These are phyloP conservation scores for Persicaria tinctoria DNA, from an alignment of 148 eudicot species.

Conservation along the genomic window DNA sequence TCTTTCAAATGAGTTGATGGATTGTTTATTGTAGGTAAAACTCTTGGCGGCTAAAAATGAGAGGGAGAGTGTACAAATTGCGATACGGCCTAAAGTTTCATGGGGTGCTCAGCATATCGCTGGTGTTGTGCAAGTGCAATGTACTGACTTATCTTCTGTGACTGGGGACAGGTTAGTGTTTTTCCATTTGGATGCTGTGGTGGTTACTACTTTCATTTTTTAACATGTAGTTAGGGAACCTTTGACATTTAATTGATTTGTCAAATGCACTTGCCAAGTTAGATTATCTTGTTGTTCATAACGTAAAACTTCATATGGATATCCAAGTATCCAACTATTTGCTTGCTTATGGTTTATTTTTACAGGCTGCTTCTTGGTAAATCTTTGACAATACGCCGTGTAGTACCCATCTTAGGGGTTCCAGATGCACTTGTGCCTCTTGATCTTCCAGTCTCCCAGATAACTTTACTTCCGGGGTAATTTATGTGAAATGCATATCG, in stretches of 20 bases:
- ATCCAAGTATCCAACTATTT: slow-evolving; percentile 5
- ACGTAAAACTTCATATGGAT: not conserved
- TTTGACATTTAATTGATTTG: not conserved
- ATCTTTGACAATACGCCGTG: slow-evolving; percentile 67
- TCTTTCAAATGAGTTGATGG: not conserved
- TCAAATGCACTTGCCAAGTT: not conserved
- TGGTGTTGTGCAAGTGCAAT: slow-evolving; percentile 75
- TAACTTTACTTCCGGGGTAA: slow-evolving; percentile 78
- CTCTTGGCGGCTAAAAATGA: slow-evolving; percentile 94
- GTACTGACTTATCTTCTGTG: slow-evolving; percentile 69
- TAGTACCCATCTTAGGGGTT: slow-evolving; percentile 84
- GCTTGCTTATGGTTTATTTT: slow-evolving; percentile 6
- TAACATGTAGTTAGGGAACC: not conserved
- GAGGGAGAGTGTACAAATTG: slow-evolving; percentile 93
- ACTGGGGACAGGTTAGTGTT: slow-evolving; percentile 74
- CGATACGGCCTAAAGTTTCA: slow-evolving; percentile 89
- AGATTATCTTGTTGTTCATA: not conserved
- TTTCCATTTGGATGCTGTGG: not conserved
- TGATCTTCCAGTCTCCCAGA: slow-evolving; percentile 63
- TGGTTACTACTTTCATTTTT: not conserved
- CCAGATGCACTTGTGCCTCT: slow-evolving; percentile 99
- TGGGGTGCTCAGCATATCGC: slow-evolving; percentile 73
- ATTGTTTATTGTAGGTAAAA: slow-evolving; percentile 48
- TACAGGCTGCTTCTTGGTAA: slow-evolving; percentile 67
- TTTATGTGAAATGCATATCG: not conserved